Base-by-base conservation (phyloP, 2,329 filamentous ascomycete species). In the Diplodia intermedia region DNA sequence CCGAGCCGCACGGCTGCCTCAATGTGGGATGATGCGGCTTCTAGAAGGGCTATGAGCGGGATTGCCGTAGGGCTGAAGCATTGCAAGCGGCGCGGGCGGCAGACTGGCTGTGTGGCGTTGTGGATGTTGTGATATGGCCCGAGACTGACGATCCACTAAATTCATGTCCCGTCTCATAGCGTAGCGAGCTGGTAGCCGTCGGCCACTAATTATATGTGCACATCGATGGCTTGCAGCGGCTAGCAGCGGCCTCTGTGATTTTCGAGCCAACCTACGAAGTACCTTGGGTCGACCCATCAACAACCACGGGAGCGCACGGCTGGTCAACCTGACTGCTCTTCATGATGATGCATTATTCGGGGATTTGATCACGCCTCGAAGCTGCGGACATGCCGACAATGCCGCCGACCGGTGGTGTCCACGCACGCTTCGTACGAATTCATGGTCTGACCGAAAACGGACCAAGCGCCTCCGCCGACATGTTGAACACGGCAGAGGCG, bases 81-180 rank as follows among this genome's bases (percentile, higher is more conserved):
- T 52, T 11, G 43, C 29, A 29, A 52, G 47, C 43, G 60, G 60
- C 23, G 47, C 60, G 20, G 43, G 18, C 20, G 43, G 57, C 33
- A 9, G 33, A n/a, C 55, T 20, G 38, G 36, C 18, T 11, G 29
- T 43, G 56, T 49, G 60, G 43, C 60, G 57, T n/a, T 2, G 60
- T 20, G 18, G 26, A 63, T 63, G 47, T 36, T 38, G 60, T 52
- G 60, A 63, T 63, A 47, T 63, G 60, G 31, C 12, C 60, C 47
- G 60, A n/a, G 60, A 31, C 26, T 23, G 26, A 62, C 3, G 43
- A 26, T 29, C 31, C 8, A 2, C 31, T 33, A 33, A 20, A 49
- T 5, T 52, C n/a, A 26, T 52, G 26, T 47, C 26, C 60, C 60
- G 43, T 20, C n/a, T 11, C 11, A 52, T 4, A 4, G 26, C 26